Conservation (phyloP, 129 eudicot species). For the Lactuca saligna region DNA sequence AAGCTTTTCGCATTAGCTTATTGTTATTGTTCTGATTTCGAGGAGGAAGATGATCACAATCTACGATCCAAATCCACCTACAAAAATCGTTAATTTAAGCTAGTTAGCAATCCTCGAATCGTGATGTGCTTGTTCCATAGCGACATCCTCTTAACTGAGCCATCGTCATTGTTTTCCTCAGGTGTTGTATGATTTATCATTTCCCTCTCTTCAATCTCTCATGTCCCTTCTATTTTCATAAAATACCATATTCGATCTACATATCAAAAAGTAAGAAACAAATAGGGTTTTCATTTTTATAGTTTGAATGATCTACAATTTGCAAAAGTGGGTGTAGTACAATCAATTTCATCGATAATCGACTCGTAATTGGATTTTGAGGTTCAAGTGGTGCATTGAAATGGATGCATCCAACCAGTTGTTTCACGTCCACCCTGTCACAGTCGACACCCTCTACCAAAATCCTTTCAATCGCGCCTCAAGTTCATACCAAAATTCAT, state of each 20-base stretch:
- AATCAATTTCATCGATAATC: background rate
- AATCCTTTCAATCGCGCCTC: too few relatives aligned
- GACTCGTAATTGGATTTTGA: background rate
- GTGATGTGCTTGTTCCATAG: slow-evolving; percentile 89
- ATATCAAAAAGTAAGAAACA: background rate
- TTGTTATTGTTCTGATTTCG: too few relatives aligned
- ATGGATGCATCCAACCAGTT: background rate
- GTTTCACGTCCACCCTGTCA: too few relatives aligned
- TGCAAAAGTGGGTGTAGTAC: background rate
- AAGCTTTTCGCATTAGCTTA: too few relatives aligned
- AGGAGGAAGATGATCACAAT: too few relatives aligned
- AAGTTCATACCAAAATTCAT: too few relatives aligned
- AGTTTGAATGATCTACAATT: background rate
- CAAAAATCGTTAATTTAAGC: slow-evolving; percentile 28
- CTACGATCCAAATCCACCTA: slow-evolving; percentile 89
- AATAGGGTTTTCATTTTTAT: background rate
- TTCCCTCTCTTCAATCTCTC: slow-evolving; percentile 37
- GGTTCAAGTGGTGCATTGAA: slow-evolving; percentile 1
- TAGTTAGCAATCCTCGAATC: slow-evolving; percentile 64
- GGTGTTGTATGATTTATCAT: slow-evolving; percentile 1
- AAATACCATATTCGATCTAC: background rate
- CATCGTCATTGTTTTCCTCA: slow-evolving; percentile 15
- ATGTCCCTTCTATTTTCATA: background rate
- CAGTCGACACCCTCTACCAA: too few relatives aligned
- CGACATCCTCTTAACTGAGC: slow-evolving; percentile 37